Evolutionary conservation across 169 alveolate species (phyloP), one percentile per base, ranked within the genome.

Genomic region (Plasmodium billcollinsi): DNA sequence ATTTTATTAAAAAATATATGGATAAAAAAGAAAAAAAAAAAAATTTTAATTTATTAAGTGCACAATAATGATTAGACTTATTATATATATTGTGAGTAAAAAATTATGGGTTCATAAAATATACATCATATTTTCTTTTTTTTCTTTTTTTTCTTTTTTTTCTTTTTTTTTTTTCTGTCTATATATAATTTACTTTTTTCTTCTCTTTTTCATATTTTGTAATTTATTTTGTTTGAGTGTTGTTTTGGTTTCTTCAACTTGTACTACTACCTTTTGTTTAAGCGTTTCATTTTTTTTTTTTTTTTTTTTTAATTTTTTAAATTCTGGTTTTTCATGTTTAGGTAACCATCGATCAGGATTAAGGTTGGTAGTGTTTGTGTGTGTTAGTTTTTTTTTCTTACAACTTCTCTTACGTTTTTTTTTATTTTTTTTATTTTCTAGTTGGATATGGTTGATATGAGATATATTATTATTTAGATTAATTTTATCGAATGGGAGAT

Each of bases 331-430:
- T 63, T 83, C 91, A 58, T 83, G 85, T 29, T 69, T 83, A 26
- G 91, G 85, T 14, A 83, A 43, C 91, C 91, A 83, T 45, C 61
- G 69, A 18, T 83, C 91, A 20, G 65, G 73, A 59, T 66, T 43
- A 26, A 49, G 15, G 29, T 59, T 71, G 39, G 26, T n/a, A 21
- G 7, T 62, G 52, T 39, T 26, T 33, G 49, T 0, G 24, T 45
- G 8, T 66, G 20, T 50, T 3, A 61, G 24, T 8, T 43, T 43
- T 62, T 49, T 54, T 29, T 59, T 74, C 58, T 74, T 56, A 11
- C 14, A 0, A 24, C 69, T 80, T 47, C 69, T 69, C 43, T 59
- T 59, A 26, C 78, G 50, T 45, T 74, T 74, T 20, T 74, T 21
- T 74, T 62, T 74, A 45, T 62, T 74, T 12, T 66, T 50, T 24